These are phyloP conservation scores for Hyphodiscus hymeniophilus DNA, from an alignment of 495 filamentous ascomycete genomes.

Conservation along the genomic window DNA sequence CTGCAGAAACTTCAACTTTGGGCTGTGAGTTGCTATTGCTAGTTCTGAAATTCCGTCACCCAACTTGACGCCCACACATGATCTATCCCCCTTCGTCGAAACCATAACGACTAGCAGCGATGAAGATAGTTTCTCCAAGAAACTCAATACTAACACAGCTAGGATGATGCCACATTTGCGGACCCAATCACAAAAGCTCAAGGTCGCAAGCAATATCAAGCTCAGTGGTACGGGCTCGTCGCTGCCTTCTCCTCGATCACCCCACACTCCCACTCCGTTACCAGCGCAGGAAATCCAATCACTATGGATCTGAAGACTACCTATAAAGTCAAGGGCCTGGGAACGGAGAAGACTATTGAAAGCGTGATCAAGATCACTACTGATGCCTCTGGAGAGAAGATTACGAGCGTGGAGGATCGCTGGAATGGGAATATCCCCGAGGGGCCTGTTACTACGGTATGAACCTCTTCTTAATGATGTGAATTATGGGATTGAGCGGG, in stretches of 20 bases:
- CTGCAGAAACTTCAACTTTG: conserved; percentile 48
- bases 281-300: conserved; percentile 45
- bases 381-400: conserved; percentile 23
- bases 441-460: conserved; percentile 36
- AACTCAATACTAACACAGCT: neutral
- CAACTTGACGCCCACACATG: neutral
- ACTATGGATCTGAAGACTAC: conserved; percentile 40
- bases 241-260: conserved; percentile 23
- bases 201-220: conserved; percentile 18
- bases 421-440: conserved; percentile 49
- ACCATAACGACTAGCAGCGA: too few species aligned
- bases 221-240: conserved; percentile 22
- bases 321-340: conserved; percentile 45
- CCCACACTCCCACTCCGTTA: conserved; percentile 40
- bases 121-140: too few species aligned
- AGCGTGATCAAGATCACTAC: conserved; percentile 38
- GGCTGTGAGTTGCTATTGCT: conserved; percentile 18
- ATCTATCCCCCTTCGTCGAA: neutral
- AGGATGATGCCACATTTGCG: conserved; percentile 19
- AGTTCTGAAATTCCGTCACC: neutral
- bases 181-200: conserved; percentile 18
- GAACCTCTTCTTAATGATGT: conserved; percentile 22
- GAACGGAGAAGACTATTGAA: conserved; percentile 42
- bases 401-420: conserved; percentile 45
- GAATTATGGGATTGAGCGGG: conserved; percentile 18